phyloP scores from a whole-genome alignment of 768 basidiomycete genomes.

The Podaxis pistillaris region DNA sequence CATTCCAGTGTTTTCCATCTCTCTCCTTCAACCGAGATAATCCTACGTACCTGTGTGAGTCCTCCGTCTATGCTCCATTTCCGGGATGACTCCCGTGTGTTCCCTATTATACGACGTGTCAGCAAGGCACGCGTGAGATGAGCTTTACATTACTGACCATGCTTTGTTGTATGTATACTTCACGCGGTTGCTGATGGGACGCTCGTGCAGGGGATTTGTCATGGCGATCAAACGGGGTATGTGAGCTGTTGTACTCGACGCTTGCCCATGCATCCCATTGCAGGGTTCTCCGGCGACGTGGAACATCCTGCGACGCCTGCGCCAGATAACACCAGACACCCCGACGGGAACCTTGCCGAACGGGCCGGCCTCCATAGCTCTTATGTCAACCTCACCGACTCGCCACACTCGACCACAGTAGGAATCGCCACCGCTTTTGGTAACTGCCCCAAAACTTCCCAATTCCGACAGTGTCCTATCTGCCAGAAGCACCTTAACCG shows the following conservation, averaged over 20 bases:
- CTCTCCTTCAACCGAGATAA: background rate
- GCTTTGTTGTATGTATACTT: background rate
- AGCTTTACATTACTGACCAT: slow-evolving; percentile 42
- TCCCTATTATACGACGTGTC: slow-evolving; percentile 61
- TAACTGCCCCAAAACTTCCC: too few species aligned
- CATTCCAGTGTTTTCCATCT: slow-evolving; percentile 36
- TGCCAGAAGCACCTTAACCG: slow-evolving; percentile 44
- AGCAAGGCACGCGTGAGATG: slow-evolving; percentile 30
- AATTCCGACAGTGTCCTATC: too few species aligned
- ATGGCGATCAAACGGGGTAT: background rate
- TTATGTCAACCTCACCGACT: too few species aligned
- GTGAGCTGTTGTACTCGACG: background rate
- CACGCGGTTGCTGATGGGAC: background rate
- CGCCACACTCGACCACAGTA: too few species aligned
- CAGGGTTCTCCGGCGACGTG: slow-evolving; percentile 3
- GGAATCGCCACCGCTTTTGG: too few species aligned
- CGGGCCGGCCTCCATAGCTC: background rate
- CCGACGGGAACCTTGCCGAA: background rate
- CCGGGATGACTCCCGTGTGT: slow-evolving; percentile 46
- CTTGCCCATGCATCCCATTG: slow-evolving; percentile 1
- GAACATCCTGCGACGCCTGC: background rate
- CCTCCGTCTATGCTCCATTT: slow-evolving; percentile 11
- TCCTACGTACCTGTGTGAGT: slow-evolving; percentile 25
- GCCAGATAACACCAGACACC: too few species aligned
- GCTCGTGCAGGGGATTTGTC: background rate